These are phyloP conservation scores for Boletus sp. DNA, from an alignment of 768 basidiomycete species.

Conservation along the genomic window DNA sequence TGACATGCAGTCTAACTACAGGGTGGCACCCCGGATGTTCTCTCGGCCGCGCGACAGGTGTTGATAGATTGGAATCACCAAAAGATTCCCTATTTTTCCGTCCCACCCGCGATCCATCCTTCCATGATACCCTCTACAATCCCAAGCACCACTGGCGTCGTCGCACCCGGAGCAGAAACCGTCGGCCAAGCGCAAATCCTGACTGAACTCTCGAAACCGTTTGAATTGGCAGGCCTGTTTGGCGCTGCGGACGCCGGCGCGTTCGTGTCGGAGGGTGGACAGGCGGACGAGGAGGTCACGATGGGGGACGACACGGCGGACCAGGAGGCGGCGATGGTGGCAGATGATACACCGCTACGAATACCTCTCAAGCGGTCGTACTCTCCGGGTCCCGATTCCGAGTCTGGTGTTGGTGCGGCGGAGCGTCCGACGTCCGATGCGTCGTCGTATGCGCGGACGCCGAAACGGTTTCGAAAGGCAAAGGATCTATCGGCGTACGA, in stretches of 20 bases:
- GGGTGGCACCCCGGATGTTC: conserved; percentile 90
- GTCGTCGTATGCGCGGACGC: conserved; percentile 25
- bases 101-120: conserved; percentile 75
- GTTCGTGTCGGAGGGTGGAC: conserved; percentile 40
- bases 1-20: conserved; percentile 23
- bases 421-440: not conserved
- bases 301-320: conserved; percentile 41
- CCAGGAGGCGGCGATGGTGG: conserved; percentile 35
- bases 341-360: conserved; percentile 36
- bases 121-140: conserved; percentile 59
- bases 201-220: conserved; percentile 66
- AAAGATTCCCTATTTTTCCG: conserved; percentile 87
- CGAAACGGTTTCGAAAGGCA: conserved; percentile 59
- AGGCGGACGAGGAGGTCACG: conserved; percentile 34
- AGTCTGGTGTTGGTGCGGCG: not conserved
- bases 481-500: conserved; percentile 56
- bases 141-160: conserved; percentile 32
- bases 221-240: conserved; percentile 79
- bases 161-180: conserved; percentile 73
- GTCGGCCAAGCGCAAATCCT: conserved; percentile 83
- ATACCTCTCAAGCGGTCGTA: conserved; percentile 29
- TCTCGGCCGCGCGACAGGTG: conserved; percentile 76
- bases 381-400: conserved; percentile 8
- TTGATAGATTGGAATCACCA: conserved; percentile 94
- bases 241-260: conserved; percentile 79